These are phyloP conservation scores for Xylaria sp. DNA, from an alignment of 2,329 filamentous ascomycete species.

Conservation along the genomic window DNA sequence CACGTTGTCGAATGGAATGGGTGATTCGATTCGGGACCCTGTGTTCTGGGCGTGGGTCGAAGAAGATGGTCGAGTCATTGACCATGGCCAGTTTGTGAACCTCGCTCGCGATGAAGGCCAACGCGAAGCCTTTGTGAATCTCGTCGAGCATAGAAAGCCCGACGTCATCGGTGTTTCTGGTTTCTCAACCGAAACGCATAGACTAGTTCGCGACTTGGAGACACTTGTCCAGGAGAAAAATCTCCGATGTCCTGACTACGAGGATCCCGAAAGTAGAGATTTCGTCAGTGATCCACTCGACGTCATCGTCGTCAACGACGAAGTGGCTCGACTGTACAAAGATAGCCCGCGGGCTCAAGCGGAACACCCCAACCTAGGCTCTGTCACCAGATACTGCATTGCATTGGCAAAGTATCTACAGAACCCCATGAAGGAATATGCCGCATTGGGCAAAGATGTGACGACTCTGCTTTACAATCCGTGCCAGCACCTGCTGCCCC, in stretches of 20 bases:
- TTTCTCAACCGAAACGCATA: conserved; percentile 80
- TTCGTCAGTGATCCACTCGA: conserved; percentile 76
- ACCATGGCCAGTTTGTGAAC: conserved; percentile 82
- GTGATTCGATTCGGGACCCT: conserved; percentile 66
- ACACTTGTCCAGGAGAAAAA: conserved; percentile 72
- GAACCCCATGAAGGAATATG: conserved; percentile 94
- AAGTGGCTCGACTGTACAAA: conserved; percentile 94
- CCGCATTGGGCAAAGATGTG: conserved; percentile 82
- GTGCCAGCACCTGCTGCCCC: conserved; percentile 80
- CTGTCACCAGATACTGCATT: conserved; percentile 82
- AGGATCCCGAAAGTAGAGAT: conserved; percentile 70
- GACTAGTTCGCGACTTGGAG: conserved; percentile 74
- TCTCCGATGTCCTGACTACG: conserved; percentile 74
- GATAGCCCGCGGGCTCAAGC: conserved; percentile 72
- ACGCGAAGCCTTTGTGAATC: conserved; percentile 66
- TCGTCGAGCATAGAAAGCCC: conserved; percentile 73
- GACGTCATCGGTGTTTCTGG: conserved; percentile 89
- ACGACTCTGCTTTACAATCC: conserved; percentile 82
- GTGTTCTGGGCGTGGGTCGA: conserved; percentile 90
- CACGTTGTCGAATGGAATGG: conserved; percentile 79
- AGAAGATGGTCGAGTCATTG: conserved; percentile 82
- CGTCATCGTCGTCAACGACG: conserved; percentile 88
- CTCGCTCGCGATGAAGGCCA: conserved; percentile 64
- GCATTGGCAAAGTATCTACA: conserved; percentile 88
- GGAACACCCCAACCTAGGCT: conserved; percentile 75